Conservation (phyloP, 1,284 basidiomycete genomes). For the Hymenochaete sp. region DNA sequence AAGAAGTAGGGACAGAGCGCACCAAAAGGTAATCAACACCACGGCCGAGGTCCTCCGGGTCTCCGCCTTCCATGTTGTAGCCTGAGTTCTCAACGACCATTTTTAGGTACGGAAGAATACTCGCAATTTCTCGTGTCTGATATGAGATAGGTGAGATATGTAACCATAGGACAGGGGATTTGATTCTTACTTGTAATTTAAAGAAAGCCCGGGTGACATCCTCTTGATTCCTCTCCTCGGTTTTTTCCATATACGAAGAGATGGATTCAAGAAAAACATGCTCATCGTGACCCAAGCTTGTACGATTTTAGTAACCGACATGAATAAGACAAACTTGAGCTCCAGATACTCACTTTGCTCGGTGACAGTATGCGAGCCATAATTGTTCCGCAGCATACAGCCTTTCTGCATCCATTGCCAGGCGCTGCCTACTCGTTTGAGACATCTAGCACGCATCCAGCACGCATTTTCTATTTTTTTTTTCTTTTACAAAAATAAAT, state of each 20-base stretch:
- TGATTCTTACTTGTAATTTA: constrained; percentile 48
- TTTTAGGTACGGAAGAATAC: constrained; percentile 46
- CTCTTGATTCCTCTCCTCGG: constrained; percentile 51
- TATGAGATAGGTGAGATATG: not conserved
- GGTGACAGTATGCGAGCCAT: constrained; percentile 77
- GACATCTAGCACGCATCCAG: constrained; percentile 57
- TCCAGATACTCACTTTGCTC: constrained; percentile 42
- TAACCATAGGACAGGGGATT: not conserved
- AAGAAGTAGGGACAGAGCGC: not conserved
- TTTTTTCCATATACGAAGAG: constrained; percentile 51
- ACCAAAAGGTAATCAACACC: constrained; percentile 13
- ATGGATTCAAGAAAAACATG: constrained; percentile 61
- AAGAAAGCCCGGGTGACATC: constrained; percentile 85
- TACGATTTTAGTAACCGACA: constrained; percentile 4
- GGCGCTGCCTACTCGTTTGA: constrained; percentile 62
- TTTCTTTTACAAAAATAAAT: not conserved
- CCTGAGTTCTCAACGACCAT: too few relatives aligned
- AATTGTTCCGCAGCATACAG: constrained; percentile 75
- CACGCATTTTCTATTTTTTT: constrained; percentile 4
- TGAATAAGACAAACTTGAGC: not conserved
- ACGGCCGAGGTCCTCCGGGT: constrained; percentile 21
- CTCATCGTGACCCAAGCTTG: constrained; percentile 39
- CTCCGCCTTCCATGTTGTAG: constrained; percentile 16
- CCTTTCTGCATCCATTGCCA: constrained; percentile 86
- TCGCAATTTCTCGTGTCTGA: constrained; percentile 39